Percentiles rank a stretch among this genome's conserved stretches.
phyloP scores from a whole-genome alignment of 257 asterid genomes.

The Gentiana dahurica region DNA sequence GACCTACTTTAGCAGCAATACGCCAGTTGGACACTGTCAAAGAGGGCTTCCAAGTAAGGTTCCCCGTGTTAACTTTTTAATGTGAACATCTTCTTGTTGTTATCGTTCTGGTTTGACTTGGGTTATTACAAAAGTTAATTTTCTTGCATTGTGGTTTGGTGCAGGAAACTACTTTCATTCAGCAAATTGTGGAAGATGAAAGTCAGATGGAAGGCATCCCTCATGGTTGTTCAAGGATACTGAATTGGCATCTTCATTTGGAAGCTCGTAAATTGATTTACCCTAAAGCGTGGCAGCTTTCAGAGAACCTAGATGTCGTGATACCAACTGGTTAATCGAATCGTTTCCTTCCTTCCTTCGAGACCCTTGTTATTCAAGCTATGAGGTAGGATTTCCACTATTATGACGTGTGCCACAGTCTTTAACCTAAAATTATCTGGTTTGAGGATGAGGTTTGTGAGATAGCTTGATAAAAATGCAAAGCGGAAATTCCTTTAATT shows the following conservation, averaged over 20 bases:
- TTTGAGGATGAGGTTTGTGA: too few species aligned
- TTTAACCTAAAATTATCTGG: too few species aligned
- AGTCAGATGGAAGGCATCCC: slow-evolving; percentile 92
- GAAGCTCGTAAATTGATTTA: slow-evolving; percentile 45
- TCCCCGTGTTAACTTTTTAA: slow-evolving; percentile 6
- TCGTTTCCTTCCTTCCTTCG: neutral
- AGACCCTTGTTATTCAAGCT: too few species aligned
- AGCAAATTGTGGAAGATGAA: slow-evolving; percentile 90
- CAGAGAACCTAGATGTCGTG: slow-evolving; percentile 53
- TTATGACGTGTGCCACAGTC: too few species aligned
- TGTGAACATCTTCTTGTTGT: neutral
- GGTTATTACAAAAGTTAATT: neutral
- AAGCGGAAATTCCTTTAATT: too few species aligned
- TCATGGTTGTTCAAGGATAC: slow-evolving; percentile 17
- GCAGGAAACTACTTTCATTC: slow-evolving; percentile 91
- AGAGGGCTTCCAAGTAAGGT: slow-evolving; percentile 80
- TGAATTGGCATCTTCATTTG: slow-evolving; percentile 50
- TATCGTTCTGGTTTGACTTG: too few species aligned
- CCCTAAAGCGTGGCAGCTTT: slow-evolving; percentile 70
- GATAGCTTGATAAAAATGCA: too few species aligned
- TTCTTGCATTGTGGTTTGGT: neutral
- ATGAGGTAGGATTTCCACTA: too few species aligned
- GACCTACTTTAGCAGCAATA: slow-evolving; percentile 61
- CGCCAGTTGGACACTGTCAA: slow-evolving; percentile 78
- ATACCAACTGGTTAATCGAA: slow-evolving; percentile 32